A percentile compares a stretch with the other conserved stretches of the same genome.
These are phyloP conservation scores for Coemansia erecta DNA, from an alignment of 192 early-diverging fungal species.

Conservation along the genomic window DNA sequence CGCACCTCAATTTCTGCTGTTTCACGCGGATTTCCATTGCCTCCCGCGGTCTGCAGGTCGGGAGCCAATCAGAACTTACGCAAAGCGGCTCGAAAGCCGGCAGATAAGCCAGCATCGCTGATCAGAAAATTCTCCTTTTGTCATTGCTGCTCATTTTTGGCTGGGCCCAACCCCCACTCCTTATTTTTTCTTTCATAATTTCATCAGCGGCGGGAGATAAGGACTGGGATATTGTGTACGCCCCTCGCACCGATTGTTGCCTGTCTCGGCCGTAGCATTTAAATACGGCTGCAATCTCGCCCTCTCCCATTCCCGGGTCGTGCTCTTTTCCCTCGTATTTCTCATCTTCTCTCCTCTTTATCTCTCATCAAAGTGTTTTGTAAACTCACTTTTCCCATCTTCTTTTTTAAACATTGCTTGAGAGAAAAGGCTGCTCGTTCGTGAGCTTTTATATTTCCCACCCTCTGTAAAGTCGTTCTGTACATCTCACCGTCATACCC, in stretches of 20 bases:
- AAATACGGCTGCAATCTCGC: neutral
- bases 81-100: no score
- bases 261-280: no score
- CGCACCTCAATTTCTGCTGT: neutral
- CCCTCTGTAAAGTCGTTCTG: neutral
- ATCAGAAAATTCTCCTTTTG: no score
- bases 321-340: neutral
- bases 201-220: no score
- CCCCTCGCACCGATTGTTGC: neutral
- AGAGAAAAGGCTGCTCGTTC: neutral
- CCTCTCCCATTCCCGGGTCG: neutral
- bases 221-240: no score
- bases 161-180: no score
- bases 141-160: no score
- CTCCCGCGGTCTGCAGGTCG: no score
- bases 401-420: constrained; percentile 5
- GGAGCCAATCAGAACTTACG: no score
- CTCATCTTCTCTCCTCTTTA: constrained; percentile 2
- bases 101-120: no score
- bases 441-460: neutral
- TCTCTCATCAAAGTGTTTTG: constrained; percentile 11
- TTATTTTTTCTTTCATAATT: no score
- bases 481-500: neutral
- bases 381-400: constrained; percentile 7
- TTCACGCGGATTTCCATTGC: neutral